Evolutionary conservation across 2,329 filamentous ascomycete genomes (phyloP), one percentile per base, ranked within the genome.

Genomic region (Thielaviopsis cerberus): DNA sequence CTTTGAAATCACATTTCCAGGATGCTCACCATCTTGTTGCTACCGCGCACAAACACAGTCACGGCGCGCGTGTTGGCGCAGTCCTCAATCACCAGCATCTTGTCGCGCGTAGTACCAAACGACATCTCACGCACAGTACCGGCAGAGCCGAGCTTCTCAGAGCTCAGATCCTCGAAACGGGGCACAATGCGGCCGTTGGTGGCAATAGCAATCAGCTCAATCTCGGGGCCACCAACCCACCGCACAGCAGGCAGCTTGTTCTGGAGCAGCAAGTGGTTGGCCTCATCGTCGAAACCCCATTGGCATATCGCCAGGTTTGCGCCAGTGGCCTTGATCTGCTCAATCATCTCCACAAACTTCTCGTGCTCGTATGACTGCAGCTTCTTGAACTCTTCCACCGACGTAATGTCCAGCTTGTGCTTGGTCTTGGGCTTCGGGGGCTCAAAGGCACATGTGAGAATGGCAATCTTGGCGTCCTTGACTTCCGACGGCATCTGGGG

Each of bases 381-480:
- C 74, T 94, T 92, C 78, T 94, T 96, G 78, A 95, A 98, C 74
- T 98, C 92, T 65, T 97, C 91, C 7, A 98, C 91, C 50, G 83
- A 87, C 59, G 89, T 92, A 68, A 98, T 98, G 68, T 98, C 92
- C 62, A 98, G 81, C 77, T 96, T 94, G 74, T 98, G 92, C 81
- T 98, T 98, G 53, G 92, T 98, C 81, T 98, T 98, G 64, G 92
- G 92, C 79, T 98, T 98, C 55, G 92, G 92, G 30, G 92, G 92
- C 75, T 98, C 92, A 69, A 98, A 98, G 3, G 92, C 89, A 71
- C 92, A 98, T 55, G 92, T 98, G 61, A 98, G 76, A 67, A 98
- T 98, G 65, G 92, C 92, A 67, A 98, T 83, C 77, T 96, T 97
- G 68, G 92, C 94, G 72, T 98, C 89, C 66, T 77, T 80, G 63